These are phyloP conservation scores for Podila minutissima DNA, from an alignment of 192 early-diverging fungal species.

Conservation along the genomic window DNA sequence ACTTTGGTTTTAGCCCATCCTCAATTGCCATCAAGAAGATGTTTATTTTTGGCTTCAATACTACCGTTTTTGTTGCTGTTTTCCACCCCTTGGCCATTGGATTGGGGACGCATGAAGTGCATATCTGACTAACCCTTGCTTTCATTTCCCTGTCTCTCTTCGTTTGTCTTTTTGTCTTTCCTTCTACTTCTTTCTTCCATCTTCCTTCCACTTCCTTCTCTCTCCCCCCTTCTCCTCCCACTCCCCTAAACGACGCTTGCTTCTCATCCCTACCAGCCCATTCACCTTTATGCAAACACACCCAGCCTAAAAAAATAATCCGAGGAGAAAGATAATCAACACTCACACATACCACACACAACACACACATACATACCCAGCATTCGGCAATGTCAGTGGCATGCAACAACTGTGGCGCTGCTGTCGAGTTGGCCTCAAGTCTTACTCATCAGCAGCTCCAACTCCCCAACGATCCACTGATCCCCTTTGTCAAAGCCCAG, in stretches of 20 bases:
- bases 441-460: slow-evolving; percentile 21
- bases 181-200: not conserved
- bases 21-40: too few species aligned
- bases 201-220: not conserved
- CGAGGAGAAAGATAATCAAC: slow-evolving; percentile 3
- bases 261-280: too few species aligned
- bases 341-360: not conserved
- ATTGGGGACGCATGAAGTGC: too few species aligned
- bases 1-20: too few species aligned
- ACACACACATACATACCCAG: not conserved
- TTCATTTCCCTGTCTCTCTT: not conserved
- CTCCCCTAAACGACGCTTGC: not conserved
- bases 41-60: too few species aligned
- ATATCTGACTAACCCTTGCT: too few species aligned
- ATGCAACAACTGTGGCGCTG: slow-evolving; percentile 51
- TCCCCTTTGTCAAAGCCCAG: slow-evolving; percentile 49
- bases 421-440: slow-evolving; percentile 20
- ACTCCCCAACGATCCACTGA: slow-evolving; percentile 26
- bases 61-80: too few species aligned
- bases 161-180: not conserved
- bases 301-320: not conserved
- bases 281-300: not conserved
- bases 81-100: too few species aligned
- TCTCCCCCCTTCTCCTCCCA: not conserved
- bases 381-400: slow-evolving; percentile 28